phyloP scores from a whole-genome alignment of 1,284 basidiomycete species.

The Ceratobasidium sp. region DNA sequence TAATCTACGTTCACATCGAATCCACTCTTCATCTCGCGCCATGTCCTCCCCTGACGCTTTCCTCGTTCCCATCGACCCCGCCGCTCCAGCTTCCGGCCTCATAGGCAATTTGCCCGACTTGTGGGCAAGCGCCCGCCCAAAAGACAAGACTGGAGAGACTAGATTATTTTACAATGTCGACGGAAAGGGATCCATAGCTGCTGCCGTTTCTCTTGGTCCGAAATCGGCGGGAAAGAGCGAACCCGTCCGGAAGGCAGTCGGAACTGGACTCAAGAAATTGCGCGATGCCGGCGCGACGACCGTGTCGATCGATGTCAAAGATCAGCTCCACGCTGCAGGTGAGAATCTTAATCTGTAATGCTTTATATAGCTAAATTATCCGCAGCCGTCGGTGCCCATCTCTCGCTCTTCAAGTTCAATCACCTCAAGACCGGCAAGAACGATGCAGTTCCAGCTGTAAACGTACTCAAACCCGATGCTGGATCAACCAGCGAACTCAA shows the following conservation, averaged over 20 bases:
- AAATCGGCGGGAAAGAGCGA: conserved; percentile 67
- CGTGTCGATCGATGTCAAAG: conserved; percentile 68
- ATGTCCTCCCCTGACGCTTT: conserved; percentile 54
- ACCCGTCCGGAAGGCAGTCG: conserved; percentile 74
- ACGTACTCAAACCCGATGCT: conserved; percentile 17
- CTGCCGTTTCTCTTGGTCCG: conserved; percentile 72
- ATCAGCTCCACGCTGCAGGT: conserved; percentile 77
- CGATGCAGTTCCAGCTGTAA: conserved; percentile 50
- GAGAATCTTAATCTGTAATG: conserved; percentile 28
- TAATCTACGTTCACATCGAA: not conserved
- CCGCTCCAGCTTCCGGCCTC: conserved; percentile 53
- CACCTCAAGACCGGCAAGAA: conserved; percentile 72
- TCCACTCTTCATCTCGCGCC: conserved; percentile 2
- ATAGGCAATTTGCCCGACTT: conserved; percentile 59
- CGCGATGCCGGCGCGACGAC: conserved; percentile 68
- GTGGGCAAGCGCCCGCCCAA: conserved; percentile 61
- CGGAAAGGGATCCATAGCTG: conserved; percentile 62
- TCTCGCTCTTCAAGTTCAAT: conserved; percentile 80
- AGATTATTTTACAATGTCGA: conserved; percentile 68
- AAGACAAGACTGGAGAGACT: conserved; percentile 74
- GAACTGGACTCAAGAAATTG: conserved; percentile 65
- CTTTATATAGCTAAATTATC: conserved; percentile 5
- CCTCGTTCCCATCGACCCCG: conserved; percentile 63
- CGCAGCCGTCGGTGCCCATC: conserved; percentile 79
- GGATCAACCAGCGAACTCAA: conserved; percentile 31